These are phyloP conservation scores for Aspergillus sp. DNA, from an alignment of 2,329 filamentous ascomycete species.

Conservation along the genomic window DNA sequence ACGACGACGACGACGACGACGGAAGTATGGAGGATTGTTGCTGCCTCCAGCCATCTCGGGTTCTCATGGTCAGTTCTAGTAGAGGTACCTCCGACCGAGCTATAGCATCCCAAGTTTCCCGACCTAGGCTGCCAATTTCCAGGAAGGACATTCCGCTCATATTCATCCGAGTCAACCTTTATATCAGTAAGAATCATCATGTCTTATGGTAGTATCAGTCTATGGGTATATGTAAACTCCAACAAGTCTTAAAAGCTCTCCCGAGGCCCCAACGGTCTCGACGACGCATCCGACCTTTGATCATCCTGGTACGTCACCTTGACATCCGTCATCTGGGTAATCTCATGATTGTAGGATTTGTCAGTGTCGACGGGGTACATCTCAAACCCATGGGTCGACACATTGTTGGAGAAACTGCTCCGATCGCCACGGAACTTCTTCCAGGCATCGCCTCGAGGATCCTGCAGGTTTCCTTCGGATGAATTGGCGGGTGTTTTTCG, in stretches of 20 bases:
- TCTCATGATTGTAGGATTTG: neutral
- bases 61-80: too few species aligned
- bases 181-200: too few species aligned
- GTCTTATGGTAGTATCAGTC: too few species aligned
- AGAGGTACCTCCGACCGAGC: too few species aligned
- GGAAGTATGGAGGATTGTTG: too few species aligned
- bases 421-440: neutral
- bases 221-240: too few species aligned
- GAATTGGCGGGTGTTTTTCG: neutral
- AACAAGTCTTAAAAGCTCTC: neutral
- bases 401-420: conserved; percentile 1
- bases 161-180: too few species aligned
- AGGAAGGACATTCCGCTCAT: too few species aligned
- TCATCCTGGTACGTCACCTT: conserved; percentile 8
- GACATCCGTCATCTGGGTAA: conserved; percentile 1
- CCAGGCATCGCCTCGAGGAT: neutral
- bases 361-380: neutral
- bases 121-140: too few species aligned
- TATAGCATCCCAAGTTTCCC: too few species aligned
- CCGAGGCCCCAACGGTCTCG: neutral
- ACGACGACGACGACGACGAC: too few species aligned
- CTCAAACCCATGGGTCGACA: conserved; percentile 3
- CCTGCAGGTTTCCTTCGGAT: neutral
- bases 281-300: conserved; percentile 5
- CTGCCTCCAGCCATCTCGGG: too few species aligned